Evolutionary conservation across 441 rosid species (phyloP), one percentile per base, ranked within the genome.

Genomic region (Pelargonium cotyledonis): DNA sequence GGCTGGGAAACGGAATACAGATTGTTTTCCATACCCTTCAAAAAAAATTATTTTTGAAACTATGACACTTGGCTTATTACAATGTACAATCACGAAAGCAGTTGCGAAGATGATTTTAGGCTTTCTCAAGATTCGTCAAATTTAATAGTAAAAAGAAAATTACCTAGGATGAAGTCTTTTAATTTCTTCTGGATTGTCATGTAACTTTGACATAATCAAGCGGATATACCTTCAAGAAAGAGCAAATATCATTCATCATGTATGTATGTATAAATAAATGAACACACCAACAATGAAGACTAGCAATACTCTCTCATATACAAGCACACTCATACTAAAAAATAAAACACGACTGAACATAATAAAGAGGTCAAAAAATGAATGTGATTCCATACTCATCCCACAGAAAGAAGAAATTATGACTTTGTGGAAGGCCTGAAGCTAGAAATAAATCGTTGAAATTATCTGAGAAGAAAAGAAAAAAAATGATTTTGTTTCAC

Each of bases 91-190:
- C 55, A 14, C n/a, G 55, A 14, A 26, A 26, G 31, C 31, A 26
- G 31, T 49, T 49, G n/a, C n/a, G 14, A 15, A 49, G 16, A 49
- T 49, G 55, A 49, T 12, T 10, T 49, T 14, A n/a, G 14, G 31
- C n/a, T 4, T 49, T 49, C 21, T 15, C 61, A 16, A 18, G 16
- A 55, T 55, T 16, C 61, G 63, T 47, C 23, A 41, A 41, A 41
- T 65, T 38, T 44, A 14, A 41, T 44, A 41, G 47, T 9, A 65
- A 16, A 26, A 23, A 12, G 44, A 75, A 35, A 61, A 70, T 53
- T 85, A 95, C 97, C 96, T 86, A 71, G 99, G 96, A 74, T 91
- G 96, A 62, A 85, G 87, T 71, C 16, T 72, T 68, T 81, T 76
- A 68, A 86, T 75, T 82, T 86, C 85, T 73, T 78, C 90, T 70